Evolutionary conservation across 2,329 filamentous ascomycete genomes (phyloP).

Genomic region (Epichloe baconii): DNA sequence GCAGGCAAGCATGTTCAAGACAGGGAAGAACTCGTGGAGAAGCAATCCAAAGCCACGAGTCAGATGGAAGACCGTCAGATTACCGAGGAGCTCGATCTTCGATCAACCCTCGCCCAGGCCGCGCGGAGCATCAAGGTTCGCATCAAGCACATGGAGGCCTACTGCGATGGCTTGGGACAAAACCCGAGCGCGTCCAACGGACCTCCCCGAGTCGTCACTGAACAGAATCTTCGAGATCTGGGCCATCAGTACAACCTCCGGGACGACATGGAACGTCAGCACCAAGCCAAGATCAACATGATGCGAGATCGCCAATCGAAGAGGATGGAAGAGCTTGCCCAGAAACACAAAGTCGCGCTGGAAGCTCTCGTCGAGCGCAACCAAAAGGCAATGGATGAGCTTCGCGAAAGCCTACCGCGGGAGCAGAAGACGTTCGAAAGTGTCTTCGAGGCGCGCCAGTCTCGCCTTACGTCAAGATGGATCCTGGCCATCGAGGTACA

Average conservation of each 20-base stretch:
- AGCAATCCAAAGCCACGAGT: conserved; percentile 37
- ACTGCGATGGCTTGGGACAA: conserved; percentile 42
- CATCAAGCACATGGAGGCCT: conserved; percentile 54
- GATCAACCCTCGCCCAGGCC: conserved; percentile 39
- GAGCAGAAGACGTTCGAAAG: conserved; percentile 36
- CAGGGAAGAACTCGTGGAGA: conserved; percentile 39
- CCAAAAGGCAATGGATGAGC: conserved; percentile 32
- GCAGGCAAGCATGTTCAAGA: conserved; percentile 34
- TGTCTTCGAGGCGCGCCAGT: conserved; percentile 32
- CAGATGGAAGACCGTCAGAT: conserved; percentile 50
- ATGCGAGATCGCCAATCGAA: conserved; percentile 52
- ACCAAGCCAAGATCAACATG: conserved; percentile 49
- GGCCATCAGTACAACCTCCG: conserved; percentile 48
- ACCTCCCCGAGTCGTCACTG: conserved; percentile 42
- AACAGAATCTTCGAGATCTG: conserved; percentile 44
- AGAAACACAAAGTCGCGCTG: conserved; percentile 40
- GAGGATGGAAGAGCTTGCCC: conserved; percentile 44
- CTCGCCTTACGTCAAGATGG: conserved; percentile 37
- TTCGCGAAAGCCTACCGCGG: conserved; percentile 32
- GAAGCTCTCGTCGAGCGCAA: conserved; percentile 31
- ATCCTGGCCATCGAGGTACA: conserved; percentile 37
- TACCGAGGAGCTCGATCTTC: conserved; percentile 47
- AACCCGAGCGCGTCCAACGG: conserved; percentile 20
- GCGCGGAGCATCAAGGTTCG: conserved; percentile 43
- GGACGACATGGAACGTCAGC: conserved; percentile 44